Conservation (phyloP, 2,329 filamentous ascomycete genomes). For the Elsinoe ampelina region DNA sequence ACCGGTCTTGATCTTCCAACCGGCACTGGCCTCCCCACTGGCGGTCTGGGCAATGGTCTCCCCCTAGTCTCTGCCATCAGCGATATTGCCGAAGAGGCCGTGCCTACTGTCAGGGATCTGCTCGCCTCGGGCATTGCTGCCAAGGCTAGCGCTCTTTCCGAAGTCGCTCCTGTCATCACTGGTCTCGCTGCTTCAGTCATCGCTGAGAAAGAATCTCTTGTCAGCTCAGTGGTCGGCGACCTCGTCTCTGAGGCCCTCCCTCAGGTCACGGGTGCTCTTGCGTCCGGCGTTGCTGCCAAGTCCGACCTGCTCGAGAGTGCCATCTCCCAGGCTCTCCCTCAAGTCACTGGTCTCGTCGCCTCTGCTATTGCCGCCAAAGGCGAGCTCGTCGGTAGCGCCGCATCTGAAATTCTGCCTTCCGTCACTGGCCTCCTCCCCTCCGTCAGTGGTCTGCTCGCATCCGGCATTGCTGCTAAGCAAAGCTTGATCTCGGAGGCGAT, state of each 20-base stretch:
- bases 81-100: background rate
- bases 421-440: background rate
- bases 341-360: background rate
- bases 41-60: background rate
- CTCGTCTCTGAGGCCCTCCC: background rate
- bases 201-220: background rate
- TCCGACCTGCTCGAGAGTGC: background rate
- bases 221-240: background rate
- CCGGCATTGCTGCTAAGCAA: background rate
- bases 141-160: background rate
- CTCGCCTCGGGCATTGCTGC: background rate
- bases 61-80: background rate
- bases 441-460: background rate
- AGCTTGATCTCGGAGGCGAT: background rate
- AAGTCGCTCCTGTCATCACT: background rate
- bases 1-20: background rate
- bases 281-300: background rate
- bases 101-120: background rate
- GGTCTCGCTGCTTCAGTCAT: background rate
- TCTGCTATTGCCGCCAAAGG: background rate
- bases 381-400: background rate
- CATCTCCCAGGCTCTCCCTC: conserved; percentile 3
- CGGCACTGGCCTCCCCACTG: background rate
- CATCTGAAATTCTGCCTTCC: background rate
- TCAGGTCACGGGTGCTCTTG: background rate